phyloP scores from a whole-genome alignment of 1,284 basidiomycete genomes.

The Heliocybe sulcata region DNA sequence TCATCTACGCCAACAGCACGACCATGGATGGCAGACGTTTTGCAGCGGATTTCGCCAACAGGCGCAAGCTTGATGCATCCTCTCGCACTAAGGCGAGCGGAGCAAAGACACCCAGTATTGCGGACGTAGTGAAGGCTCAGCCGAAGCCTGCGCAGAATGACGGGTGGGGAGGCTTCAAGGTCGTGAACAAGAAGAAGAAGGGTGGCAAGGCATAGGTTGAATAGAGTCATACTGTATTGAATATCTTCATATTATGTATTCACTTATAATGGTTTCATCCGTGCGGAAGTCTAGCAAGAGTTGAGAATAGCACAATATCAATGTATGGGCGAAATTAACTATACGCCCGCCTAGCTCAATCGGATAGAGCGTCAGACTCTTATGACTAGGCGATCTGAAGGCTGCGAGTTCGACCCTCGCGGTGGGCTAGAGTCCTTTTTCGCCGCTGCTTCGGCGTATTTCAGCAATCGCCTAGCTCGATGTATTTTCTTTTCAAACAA shows the following conservation, averaged over 20 bases:
- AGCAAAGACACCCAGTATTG: conserved; percentile 61
- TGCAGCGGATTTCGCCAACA: conserved; percentile 83
- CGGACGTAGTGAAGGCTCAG: conserved; percentile 84
- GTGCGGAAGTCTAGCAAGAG: too few relatives aligned
- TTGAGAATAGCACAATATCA: too few relatives aligned
- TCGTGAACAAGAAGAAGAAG: conserved; percentile 91
- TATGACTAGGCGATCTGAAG: conserved; percentile 49
- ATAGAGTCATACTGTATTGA: too few relatives aligned
- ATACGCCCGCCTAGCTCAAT: conserved; percentile 77
- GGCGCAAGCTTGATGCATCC: conserved; percentile 74
- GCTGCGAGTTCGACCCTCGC: conserved; percentile 86
- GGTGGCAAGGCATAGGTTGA: conserved; percentile 38
- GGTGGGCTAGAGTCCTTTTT: conserved; percentile 53
- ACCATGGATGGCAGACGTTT: conserved; percentile 95
- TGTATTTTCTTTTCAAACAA: too few relatives aligned
- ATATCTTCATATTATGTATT: too few relatives aligned
- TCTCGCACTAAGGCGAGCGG: conserved; percentile 30
- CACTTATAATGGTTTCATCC: too few relatives aligned
- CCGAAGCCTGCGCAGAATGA: conserved; percentile 64
- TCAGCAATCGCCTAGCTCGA: too few relatives aligned
- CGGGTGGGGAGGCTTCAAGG: conserved; percentile 84
- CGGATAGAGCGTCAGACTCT: conserved; percentile 82
- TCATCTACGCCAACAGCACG: conserved; percentile 89
- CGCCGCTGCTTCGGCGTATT: not conserved
- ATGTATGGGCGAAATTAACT: not conserved